Percentiles rank a stretch among this genome's conserved stretches.
These are phyloP conservation scores for Heliamphora pulchella DNA, from an alignment of 179 eudicot species.

Conservation along the genomic window DNA sequence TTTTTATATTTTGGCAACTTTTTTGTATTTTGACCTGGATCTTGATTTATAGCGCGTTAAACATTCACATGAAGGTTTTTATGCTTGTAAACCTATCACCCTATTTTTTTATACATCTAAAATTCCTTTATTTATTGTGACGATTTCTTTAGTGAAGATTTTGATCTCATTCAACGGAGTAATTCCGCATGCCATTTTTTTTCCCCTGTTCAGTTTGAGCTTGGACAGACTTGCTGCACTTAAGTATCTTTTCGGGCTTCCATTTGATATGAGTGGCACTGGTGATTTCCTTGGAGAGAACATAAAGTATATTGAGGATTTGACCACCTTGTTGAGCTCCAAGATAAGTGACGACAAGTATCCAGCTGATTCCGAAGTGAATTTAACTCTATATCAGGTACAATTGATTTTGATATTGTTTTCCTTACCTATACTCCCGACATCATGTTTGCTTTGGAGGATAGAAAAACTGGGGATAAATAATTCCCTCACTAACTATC, in stretches of 20 bases:
- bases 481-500: too few species aligned
- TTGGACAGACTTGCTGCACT: constrained; percentile 52
- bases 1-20: neutral
- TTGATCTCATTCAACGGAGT: constrained; percentile 2
- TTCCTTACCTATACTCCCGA: neutral
- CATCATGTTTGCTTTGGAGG: too few species aligned
- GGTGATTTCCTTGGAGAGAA: constrained; percentile 43
- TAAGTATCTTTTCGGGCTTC: constrained; percentile 69
- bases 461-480: too few species aligned
- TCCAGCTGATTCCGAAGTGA: constrained; percentile 24
- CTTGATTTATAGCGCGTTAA: neutral
- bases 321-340: constrained; percentile 45
- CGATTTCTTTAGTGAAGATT: neutral
- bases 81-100: neutral
- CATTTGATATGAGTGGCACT: constrained; percentile 30
- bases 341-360: constrained; percentile 35
- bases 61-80: neutral
- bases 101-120: neutral
- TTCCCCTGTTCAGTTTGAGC: constrained; percentile 34
- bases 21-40: too few species aligned
- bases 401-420: neutral
- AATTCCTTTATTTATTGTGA: neutral
- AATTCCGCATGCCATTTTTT: constrained; percentile 17
- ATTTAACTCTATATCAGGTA: constrained; percentile 48
- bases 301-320: constrained; percentile 52